Base-by-base conservation (phyloP, 2,329 filamentous ascomycete genomes). In the Tolypocladium ovalisporum region DNA sequence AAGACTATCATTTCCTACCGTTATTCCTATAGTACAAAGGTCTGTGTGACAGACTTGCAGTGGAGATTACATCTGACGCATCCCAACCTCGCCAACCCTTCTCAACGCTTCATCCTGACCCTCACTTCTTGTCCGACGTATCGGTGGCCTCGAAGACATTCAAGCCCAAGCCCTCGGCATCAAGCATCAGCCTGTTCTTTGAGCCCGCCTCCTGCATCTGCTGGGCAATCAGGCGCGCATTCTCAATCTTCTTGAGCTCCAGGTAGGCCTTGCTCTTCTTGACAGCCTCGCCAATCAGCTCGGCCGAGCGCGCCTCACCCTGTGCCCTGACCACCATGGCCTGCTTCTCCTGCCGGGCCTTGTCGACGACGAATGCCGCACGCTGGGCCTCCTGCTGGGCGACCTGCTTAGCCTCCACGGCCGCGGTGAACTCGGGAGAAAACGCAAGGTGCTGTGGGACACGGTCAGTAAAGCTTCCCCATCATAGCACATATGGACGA, bases 211-310 rank as follows among this genome's bases (percentile, higher is more conserved):
- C 90, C 74, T 97, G 90, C 67, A 99, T 73, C 65, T 96, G 86
- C 65, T 81, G 75, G n/a, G 94, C 94, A 74, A 99, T 96, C 58
- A 84, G 82, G 64, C 90, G 83, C 8, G 94, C 94, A 68, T 97
- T 99, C 79, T 99, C 94, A 67, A 99, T 96, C 81, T 96, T 94
- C 77, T 95, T 90, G 70, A 99, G 83, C 76, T 97, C 94, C 62
- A 99, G 85, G 73, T 99, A 99, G 63, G 90, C 88, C 77, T 92
- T 88, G 79, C 83, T 95, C 88, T 97, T 99, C 89, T 97, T 99
- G 85, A 99, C 96, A 61, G 94, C 94, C 56, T 99, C 94, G 75
- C 94, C 94, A 68, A 99, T 97, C 62, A 99, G 86, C 77, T 99
- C 92, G 52, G 94, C 94, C 42, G 94, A 97, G 64, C 94, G 89